Percentiles rank a stretch among this genome's conserved stretches.
Conservation (phyloP, 305 asterid genomes). For the Salvia sclarea region DNA sequence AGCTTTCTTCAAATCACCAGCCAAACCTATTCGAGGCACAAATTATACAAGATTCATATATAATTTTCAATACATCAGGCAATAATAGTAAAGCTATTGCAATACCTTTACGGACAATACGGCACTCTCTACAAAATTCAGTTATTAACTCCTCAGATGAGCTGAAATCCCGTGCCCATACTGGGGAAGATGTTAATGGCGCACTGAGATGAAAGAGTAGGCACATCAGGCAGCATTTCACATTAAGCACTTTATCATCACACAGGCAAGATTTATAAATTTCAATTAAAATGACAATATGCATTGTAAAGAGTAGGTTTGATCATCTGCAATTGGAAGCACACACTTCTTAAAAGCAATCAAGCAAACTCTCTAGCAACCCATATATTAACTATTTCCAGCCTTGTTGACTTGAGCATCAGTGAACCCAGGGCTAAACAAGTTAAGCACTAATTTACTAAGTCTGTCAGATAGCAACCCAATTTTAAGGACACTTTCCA, state of each 20-base stretch:
- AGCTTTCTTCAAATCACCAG: slow-evolving; percentile 97
- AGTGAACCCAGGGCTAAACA: slow-evolving; percentile 24
- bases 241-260: background rate
- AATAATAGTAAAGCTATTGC: background rate
- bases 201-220: slow-evolving; percentile 62
- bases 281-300: background rate
- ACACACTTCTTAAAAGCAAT: background rate
- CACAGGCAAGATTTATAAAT: background rate
- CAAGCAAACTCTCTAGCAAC: slow-evolving; percentile 2
- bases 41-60: slow-evolving; percentile 18
- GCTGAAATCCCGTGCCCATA: slow-evolving; percentile 90
- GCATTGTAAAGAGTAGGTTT: slow-evolving; percentile 2
- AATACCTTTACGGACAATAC: slow-evolving; percentile 95
- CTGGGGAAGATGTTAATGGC: slow-evolving; percentile 87
- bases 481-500: slow-evolving; percentile 19
- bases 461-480: slow-evolving; percentile 8
- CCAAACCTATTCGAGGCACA: slow-evolving; percentile 63
- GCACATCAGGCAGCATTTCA: slow-evolving; percentile 21
- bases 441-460: slow-evolving; percentile 23
- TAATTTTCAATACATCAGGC: slow-evolving; percentile 29
- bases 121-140: slow-evolving; percentile 97
- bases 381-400: slow-evolving; percentile 13
- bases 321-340: slow-evolving; percentile 17
- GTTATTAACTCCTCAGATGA: slow-evolving; percentile 90
- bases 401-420: slow-evolving; percentile 4